Base-by-base conservation (phyloP, 2,329 filamentous ascomycete species). In the Claviceps pusilla region DNA sequence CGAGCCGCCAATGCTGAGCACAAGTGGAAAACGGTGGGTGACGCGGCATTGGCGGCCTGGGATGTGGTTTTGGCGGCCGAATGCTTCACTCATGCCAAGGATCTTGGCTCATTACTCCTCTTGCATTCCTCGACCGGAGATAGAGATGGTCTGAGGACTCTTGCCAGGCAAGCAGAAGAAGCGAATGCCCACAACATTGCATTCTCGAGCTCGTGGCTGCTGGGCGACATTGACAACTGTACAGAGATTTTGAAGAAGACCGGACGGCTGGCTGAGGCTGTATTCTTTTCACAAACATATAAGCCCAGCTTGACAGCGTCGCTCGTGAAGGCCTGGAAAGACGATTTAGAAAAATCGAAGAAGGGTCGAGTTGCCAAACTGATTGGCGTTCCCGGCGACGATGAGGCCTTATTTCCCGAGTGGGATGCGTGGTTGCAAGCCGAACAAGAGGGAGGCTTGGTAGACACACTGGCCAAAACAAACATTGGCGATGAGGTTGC, bases 21-120 rank as follows among this genome's bases (percentile, higher is more conserved):
- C 72, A 95, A 95, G 72, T 98, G 93, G 93, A 97, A 97, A 78
- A 90, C 83, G 3, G 88, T 98, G 4, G 93, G 93, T 57, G 93
- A 98, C 62, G 87, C 90, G 1, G 93, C 93, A 1, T 78, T 98
- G 45, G 73, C 82, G 10, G 84, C 76, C 1, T 98, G 91, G 93
- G 84, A 98, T 63, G 78, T 98, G 39, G 76, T 79, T 5, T 80
- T 97, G 2, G 93, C 93, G 0, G 86, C 93, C 50, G 89, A 97
- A 69, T 97, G 91, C 72, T 98, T 97, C 68, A 82, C 82, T 19
- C 83, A 93, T 56, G 89, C 90, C 48, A 93, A 89, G 65, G 93
- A 98, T 65, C 74, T 96, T 2, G 90, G 91, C 45, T 95, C 89
- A 1, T 73, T 97, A 7, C 78, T 98, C 1, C 80, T 98, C 3